Evolutionary conservation across 1,284 basidiomycete genomes (phyloP).

Genomic region (Cystobasidium pallidum): DNA sequence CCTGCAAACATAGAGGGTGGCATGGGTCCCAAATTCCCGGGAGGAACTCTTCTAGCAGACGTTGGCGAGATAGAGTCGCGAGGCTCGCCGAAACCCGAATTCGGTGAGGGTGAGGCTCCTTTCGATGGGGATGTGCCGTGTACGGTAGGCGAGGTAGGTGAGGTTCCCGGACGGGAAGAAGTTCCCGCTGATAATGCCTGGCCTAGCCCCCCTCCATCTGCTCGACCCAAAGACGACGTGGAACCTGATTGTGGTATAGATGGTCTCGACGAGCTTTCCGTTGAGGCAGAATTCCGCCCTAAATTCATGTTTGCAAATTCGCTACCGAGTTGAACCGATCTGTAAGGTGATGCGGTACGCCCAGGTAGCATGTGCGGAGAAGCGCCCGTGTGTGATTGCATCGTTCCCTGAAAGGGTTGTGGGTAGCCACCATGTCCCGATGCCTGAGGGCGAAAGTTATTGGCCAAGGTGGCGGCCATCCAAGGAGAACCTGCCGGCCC

Average conservation of each 20-base stretch:
- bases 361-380: background rate
- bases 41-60: slow-evolving; percentile 31
- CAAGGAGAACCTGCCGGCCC: slow-evolving; percentile 20
- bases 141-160: slow-evolving; percentile 1
- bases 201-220: background rate
- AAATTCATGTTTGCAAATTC: slow-evolving; percentile 16
- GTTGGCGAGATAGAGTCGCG: slow-evolving; percentile 33
- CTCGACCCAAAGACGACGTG: slow-evolving; percentile 1
- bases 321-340: slow-evolving; percentile 8
- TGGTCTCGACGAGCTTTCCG: slow-evolving; percentile 14
- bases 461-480: slow-evolving; percentile 38
- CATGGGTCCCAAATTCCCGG: slow-evolving; percentile 34
- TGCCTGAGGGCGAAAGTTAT: slow-evolving; percentile 13
- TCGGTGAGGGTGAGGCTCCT: slow-evolving; percentile 9
- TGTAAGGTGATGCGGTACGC: slow-evolving; percentile 21
- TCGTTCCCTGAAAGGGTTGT: background rate
- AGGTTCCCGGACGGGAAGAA: slow-evolving; percentile 1
- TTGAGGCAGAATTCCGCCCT: slow-evolving; percentile 5
- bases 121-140: background rate
- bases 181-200: background rate
- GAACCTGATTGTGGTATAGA: slow-evolving; percentile 15
- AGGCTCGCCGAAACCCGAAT: background rate
- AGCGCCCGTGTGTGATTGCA: background rate
- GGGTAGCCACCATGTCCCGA: background rate
- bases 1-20: slow-evolving; percentile 42